Evolutionary conservation across 2,329 filamentous ascomycete genomes (phyloP).

Genomic region (Alternaria sp.): DNA sequence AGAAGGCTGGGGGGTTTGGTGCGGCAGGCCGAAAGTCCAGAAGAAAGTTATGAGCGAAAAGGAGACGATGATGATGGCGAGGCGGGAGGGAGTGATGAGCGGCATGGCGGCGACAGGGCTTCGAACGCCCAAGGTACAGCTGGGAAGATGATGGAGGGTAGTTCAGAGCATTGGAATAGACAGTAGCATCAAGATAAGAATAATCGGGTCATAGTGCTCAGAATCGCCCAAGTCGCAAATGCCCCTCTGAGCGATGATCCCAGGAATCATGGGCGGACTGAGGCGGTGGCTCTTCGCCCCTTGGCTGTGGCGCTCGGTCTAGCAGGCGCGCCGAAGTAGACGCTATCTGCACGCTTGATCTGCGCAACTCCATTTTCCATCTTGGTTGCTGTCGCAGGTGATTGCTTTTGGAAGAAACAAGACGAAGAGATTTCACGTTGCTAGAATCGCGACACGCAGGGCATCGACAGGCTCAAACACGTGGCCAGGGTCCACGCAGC

Average conservation of each 20-base stretch:
- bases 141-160: not conserved
- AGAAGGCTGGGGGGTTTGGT: constrained; percentile 25
- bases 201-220: constrained; percentile 2
- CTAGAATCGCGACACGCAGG: not conserved
- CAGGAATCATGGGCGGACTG: constrained; percentile 3
- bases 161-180: not conserved
- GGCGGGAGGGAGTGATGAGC: constrained; percentile 42
- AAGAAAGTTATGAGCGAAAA: constrained; percentile 43
- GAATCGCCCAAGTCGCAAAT: constrained; percentile 10
- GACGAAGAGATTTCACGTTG: not conserved
- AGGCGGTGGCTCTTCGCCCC: constrained; percentile 12
- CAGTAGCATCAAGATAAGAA: not conserved
- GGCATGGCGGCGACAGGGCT: constrained; percentile 34
- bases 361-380: not conserved
- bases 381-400: not conserved
- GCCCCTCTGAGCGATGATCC: constrained; percentile 9
- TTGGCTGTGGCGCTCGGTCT: constrained; percentile 23
- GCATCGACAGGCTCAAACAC: not conserved
- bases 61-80: constrained; percentile 36
- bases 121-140: not conserved
- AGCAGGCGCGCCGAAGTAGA: constrained; percentile 11
- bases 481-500: not conserved
- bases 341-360: not conserved
- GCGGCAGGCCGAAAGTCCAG: constrained; percentile 42
- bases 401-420: constrained; percentile 1